Percentiles rank a stretch among this genome's conserved stretches.
phyloP scores from a whole-genome alignment of 257 asterid genomes.

The Pogostemon cablin region DNA sequence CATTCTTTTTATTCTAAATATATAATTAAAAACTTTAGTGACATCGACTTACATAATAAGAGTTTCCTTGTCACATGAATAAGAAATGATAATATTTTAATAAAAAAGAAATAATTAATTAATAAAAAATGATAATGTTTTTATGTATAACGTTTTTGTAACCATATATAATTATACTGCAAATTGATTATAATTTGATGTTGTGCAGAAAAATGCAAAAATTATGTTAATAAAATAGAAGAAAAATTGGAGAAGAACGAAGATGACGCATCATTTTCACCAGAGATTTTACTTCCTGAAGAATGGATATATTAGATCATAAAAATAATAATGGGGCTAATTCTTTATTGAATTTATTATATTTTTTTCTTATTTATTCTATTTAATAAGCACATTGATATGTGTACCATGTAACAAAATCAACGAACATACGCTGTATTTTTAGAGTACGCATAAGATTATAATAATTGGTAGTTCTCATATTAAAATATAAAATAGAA shows the following conservation, averaged over 20 bases:
- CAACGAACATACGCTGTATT: too few relatives aligned
- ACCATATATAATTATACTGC: background rate
- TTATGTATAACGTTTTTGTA: background rate
- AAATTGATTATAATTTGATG: background rate
- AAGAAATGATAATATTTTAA: too few relatives aligned
- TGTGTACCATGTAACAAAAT: background rate
- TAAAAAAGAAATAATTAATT: too few relatives aligned
- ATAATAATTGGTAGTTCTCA: too few relatives aligned
- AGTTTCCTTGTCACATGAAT: too few relatives aligned
- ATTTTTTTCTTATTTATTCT: background rate
- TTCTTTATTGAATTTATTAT: background rate
- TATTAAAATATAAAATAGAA: too few relatives aligned
- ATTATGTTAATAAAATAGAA: conserved; percentile 23
- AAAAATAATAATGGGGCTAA: background rate
- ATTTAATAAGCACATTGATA: background rate
- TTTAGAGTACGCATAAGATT: too few relatives aligned
- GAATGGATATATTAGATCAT: conserved; percentile 64
- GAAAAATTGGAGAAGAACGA: conserved; percentile 32
- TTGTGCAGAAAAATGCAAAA: conserved; percentile 40
- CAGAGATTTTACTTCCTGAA: conserved; percentile 58
- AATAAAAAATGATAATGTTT: too few relatives aligned
- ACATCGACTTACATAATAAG: background rate
- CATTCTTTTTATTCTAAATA: background rate
- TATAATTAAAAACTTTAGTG: too few relatives aligned
- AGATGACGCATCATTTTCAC: conserved; percentile 39